These are phyloP conservation scores for Brassica napus DNA, from an alignment of 345 rosid species.

Conservation along the genomic window DNA sequence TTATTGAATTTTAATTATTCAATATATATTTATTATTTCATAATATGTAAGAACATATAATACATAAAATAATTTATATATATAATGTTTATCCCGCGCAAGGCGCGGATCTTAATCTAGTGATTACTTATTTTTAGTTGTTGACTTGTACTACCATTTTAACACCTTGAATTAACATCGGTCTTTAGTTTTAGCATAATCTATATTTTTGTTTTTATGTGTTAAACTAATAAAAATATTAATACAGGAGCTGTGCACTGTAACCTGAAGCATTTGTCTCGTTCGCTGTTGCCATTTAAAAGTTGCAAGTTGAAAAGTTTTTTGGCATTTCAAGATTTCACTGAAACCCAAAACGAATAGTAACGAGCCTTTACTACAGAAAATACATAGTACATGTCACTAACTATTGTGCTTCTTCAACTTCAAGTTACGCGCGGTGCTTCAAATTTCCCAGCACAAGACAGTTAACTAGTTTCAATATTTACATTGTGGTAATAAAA, in stretches of 20 bases:
- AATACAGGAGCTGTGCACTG: background rate
- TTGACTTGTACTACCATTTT: background rate
- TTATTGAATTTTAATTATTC: too few relatives aligned
- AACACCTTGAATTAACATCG: background rate
- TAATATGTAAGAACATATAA: too few relatives aligned
- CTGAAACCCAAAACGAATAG: slow-evolving; percentile 3
- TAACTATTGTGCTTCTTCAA: background rate
- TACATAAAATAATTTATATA: too few relatives aligned
- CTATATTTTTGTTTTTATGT: background rate
- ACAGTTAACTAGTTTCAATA: background rate
- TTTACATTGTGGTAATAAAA: background rate
- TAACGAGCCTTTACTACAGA: background rate
- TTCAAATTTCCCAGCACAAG: background rate
- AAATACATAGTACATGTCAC: background rate
- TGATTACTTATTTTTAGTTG: slow-evolving; percentile 1
- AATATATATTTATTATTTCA: too few relatives aligned
- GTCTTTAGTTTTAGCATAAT: background rate
- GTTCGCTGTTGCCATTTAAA: background rate
- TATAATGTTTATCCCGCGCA: too few relatives aligned
- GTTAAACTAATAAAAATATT: background rate
- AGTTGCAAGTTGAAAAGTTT: background rate
- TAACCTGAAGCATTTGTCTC: background rate
- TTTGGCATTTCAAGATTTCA: background rate
- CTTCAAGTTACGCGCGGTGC: background rate
- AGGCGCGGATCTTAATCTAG: too few relatives aligned